Base-by-base conservation (phyloP, 305 asterid genomes). In the Plantago rigida region DNA sequence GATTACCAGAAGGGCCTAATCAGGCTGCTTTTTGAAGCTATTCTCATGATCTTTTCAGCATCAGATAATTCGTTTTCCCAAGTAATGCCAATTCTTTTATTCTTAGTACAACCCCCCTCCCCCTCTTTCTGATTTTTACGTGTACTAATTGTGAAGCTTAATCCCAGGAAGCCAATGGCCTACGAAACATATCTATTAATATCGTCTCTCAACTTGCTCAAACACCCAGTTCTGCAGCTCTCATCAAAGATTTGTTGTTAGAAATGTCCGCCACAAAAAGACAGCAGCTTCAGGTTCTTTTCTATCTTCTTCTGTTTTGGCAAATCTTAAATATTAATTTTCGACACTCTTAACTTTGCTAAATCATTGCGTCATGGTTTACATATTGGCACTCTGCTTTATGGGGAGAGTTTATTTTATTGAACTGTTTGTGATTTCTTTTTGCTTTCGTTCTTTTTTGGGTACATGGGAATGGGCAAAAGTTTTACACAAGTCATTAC, bases 191-290 rank as follows among this genome's bases (percentile, higher is more conserved):
- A 56, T 78, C 93, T 58, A 68, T 87, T 55, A 79, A 71, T 75
- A 78, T 93, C 44, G 97, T 93, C 78, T 78, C 97, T 8, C 99
- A 93, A 77, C 94, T 93, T 69, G 99, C 94, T 69, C 99, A 87
- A 79, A 69, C 75, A 78, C 87, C 92, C 57, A 70, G 68, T 65
- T 79, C 96, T 62, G 84, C 97, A 65, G 78, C 77, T 64, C 65
- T 64, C 70, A 65, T 93, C 78, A 93, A 71, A 85, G 94, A 85
- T 74, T 81, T 87, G 69, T 82, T 89, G 56, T 69, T 89, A 66
- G 71, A 84, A 58, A 89, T 93, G 96, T 88, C 99, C 58, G 74
- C 81, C 53, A 67, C 71, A 24, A 81, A 67, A 73, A 81, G 97
- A 73, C 97, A 89, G 75, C 82, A 75, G 74, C 86, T 93, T 73